Evolutionary conservation across 768 basidiomycete species (phyloP).

Genomic region (Agrocybe praecox): DNA sequence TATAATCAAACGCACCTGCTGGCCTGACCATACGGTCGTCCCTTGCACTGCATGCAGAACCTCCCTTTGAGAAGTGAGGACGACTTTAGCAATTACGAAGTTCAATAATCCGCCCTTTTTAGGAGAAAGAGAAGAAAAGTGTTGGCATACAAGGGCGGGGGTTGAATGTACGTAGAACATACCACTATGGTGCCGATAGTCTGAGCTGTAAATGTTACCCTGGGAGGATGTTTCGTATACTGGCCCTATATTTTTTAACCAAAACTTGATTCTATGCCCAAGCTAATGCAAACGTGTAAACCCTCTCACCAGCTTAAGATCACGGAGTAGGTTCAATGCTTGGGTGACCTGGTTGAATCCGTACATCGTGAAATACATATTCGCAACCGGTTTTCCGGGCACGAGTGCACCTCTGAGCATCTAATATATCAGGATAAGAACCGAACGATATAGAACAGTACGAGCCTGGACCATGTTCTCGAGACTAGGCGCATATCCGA

Average conservation of each 20-base stretch:
- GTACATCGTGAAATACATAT: slow-evolving; percentile 40
- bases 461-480: slow-evolving; percentile 31
- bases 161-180: too few species aligned
- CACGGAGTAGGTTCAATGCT: slow-evolving; percentile 49
- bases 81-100: slow-evolving; percentile 51
- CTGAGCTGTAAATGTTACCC: slow-evolving; percentile 58
- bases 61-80: slow-evolving; percentile 34
- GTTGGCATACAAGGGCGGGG: too few species aligned
- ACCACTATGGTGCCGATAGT: slow-evolving; percentile 54
- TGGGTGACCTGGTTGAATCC: slow-evolving; percentile 49
- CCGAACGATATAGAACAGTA: background rate
- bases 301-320: too few species aligned
- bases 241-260: slow-evolving; percentile 23
- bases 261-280: too few species aligned
- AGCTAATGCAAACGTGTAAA: slow-evolving; percentile 5
- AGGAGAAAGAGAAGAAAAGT: too few species aligned
- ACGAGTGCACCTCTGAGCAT: slow-evolving; percentile 50
- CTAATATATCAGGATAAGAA: slow-evolving; percentile 20
- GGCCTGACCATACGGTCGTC: slow-evolving; percentile 57
- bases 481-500: slow-evolving; percentile 13
- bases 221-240: slow-evolving; percentile 58
- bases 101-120: slow-evolving; percentile 53
- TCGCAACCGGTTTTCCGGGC: too few species aligned
- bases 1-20: slow-evolving; percentile 42
- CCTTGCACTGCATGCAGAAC: slow-evolving; percentile 48